These are phyloP conservation scores for Papiliotrema nemorosa DNA, from an alignment of 1,284 basidiomycete species.

Conservation along the genomic window DNA sequence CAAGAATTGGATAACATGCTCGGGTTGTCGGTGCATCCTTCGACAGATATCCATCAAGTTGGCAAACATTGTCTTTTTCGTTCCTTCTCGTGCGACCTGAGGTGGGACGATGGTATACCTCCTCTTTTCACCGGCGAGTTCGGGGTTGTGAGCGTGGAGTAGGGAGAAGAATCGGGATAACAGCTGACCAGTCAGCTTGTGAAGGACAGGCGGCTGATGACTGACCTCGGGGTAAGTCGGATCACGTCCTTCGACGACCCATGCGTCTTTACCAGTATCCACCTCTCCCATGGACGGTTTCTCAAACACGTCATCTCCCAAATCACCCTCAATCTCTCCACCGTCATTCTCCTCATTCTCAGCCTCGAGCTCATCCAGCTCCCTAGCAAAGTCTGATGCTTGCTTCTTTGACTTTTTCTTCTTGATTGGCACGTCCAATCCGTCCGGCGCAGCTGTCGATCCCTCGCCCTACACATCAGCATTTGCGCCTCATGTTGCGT, in stretches of 20 bases:
- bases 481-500: background rate
- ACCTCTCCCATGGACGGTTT: conserved; percentile 56
- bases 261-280: conserved; percentile 55
- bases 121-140: conserved; percentile 82
- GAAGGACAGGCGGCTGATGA: conserved; percentile 2
- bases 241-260: conserved; percentile 90
- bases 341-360: conserved; percentile 60
- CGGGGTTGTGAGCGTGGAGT: conserved; percentile 90
- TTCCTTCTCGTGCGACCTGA: conserved; percentile 84
- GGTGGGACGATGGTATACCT: conserved; percentile 98
- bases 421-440: conserved; percentile 52
- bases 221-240: conserved; percentile 88
- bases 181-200: conserved; percentile 57
- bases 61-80: conserved; percentile 93
- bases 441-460: conserved; percentile 43
- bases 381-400: conserved; percentile 67
- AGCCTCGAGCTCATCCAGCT: conserved; percentile 53
- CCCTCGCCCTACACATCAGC: conserved; percentile 24
- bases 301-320: conserved; percentile 77
- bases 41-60: conserved; percentile 98
- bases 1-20: conserved; percentile 96
- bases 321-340: conserved; percentile 66
- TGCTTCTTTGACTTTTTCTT: conserved; percentile 55
- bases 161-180: conserved; percentile 88
- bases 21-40: conserved; percentile 97